Conservation (phyloP, 352 stramenopile genomes). For the Pythium chondricola region DNA sequence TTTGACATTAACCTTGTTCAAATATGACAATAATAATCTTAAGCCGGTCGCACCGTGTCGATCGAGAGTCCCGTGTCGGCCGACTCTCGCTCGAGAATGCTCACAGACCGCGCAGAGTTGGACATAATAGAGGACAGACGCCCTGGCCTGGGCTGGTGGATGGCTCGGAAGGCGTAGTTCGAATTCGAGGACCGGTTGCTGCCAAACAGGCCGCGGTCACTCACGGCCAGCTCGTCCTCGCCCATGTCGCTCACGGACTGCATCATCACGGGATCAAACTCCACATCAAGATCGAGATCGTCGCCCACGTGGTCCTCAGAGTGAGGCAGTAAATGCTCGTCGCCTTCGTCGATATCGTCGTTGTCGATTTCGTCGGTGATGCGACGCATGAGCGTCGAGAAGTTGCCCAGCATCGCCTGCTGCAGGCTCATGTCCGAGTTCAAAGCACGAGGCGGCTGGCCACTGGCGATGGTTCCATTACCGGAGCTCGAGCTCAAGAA, state of each 20-base stretch:
- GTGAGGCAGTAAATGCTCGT: slow-evolving; percentile 10
- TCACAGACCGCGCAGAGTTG: slow-evolving; percentile 16
- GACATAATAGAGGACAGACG: slow-evolving; percentile 21
- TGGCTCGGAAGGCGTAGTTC: slow-evolving; percentile 1
- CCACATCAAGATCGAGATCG: slow-evolving; percentile 9
- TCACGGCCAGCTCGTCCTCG: slow-evolving; percentile 3
- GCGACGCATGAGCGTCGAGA: slow-evolving; percentile 50
- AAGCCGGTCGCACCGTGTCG: slow-evolving; percentile 11
- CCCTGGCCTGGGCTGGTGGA: slow-evolving; percentile 5
- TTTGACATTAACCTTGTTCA: too few relatives aligned
- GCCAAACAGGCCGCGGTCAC: too few relatives aligned
- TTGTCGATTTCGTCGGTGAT: slow-evolving; percentile 45
- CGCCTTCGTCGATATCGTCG: slow-evolving; percentile 20
- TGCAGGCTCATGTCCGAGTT: slow-evolving; percentile 64
- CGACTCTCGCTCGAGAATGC: slow-evolving; percentile 18
- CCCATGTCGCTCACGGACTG: slow-evolving; percentile 7
- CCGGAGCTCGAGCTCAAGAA: slow-evolving; percentile 11
- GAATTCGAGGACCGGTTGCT: neutral
- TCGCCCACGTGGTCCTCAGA: slow-evolving; percentile 20
- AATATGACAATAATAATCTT: too few relatives aligned
- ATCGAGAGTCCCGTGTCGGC: slow-evolving; percentile 15
- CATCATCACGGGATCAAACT: slow-evolving; percentile 1
- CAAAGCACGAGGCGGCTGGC: slow-evolving; percentile 28
- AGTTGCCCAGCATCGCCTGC: slow-evolving; percentile 69
- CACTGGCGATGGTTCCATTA: neutral